phyloP scores from a whole-genome alignment of 2,329 filamentous ascomycete species.

The Colletotrichum tamarilloi region DNA sequence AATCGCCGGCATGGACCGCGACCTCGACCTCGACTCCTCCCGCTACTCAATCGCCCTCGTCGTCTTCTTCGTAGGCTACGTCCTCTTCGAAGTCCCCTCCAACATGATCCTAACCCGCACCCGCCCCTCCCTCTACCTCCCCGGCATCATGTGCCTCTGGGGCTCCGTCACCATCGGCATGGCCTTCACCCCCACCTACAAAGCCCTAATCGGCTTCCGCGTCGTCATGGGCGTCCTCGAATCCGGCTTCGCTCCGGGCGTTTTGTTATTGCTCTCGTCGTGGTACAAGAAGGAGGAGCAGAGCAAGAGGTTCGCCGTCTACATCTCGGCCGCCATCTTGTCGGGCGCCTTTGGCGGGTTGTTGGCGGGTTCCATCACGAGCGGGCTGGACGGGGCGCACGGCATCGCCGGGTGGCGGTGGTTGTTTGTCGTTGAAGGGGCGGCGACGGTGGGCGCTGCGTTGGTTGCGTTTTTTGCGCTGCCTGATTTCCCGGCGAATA shows the following conservation, averaged over 20 bases:
- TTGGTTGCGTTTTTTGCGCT: constrained; percentile 74
- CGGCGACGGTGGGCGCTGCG: constrained; percentile 72
- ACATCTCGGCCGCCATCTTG: constrained; percentile 78
- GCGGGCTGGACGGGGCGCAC: constrained; percentile 64
- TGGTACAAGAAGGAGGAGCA: constrained; percentile 66
- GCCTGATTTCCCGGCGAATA: constrained; percentile 75
- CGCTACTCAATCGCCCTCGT: constrained; percentile 69
- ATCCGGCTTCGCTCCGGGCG: constrained; percentile 69
- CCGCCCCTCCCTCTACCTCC: constrained; percentile 72
- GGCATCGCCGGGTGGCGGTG: constrained; percentile 60
- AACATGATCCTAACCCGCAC: constrained; percentile 74
- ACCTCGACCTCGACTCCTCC: constrained; percentile 63
- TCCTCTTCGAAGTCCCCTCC: constrained; percentile 72
- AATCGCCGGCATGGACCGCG: constrained; percentile 58
- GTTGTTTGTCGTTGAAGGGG: constrained; percentile 72
- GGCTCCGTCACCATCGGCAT: constrained; percentile 43
- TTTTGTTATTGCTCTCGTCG: constrained; percentile 71
- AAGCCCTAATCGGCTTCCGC: constrained; percentile 45
- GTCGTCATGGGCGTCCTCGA: constrained; percentile 68
- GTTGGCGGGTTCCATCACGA: constrained; percentile 68
- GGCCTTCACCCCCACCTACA: constrained; percentile 42
- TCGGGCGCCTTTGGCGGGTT: constrained; percentile 75
- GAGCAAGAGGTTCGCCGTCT: constrained; percentile 62
- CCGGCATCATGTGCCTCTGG: constrained; percentile 71
- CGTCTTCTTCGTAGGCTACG: constrained; percentile 78